Conservation (phyloP, 2,329 filamentous ascomycete genomes). For the Fusarium multiceps region DNA sequence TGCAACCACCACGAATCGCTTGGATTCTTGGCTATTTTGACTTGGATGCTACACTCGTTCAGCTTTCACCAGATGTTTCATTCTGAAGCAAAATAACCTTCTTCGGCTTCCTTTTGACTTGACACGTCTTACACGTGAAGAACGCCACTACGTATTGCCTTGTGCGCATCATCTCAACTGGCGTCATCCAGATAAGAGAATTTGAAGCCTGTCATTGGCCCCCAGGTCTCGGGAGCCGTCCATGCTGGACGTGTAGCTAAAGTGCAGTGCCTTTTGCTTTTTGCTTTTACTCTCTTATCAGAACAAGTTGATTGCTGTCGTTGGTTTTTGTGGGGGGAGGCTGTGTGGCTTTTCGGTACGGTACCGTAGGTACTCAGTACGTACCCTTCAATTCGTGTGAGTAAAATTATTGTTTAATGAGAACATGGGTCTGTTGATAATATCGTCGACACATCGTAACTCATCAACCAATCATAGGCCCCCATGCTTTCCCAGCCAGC, state of each 20-base stretch:
- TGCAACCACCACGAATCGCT: constrained; percentile 2
- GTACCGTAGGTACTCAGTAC: neutral
- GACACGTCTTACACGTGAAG: constrained; percentile 14
- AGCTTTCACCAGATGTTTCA: neutral
- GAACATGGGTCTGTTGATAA: constrained; percentile 36
- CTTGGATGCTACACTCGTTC: neutral
- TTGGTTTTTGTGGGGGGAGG: constrained; percentile 33
- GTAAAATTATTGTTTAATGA: constrained; percentile 42
- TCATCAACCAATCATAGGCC: constrained; percentile 5
- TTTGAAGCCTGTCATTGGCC: constrained; percentile 10
- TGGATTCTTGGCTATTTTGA: constrained; percentile 2
- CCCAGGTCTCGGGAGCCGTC: constrained; percentile 4
- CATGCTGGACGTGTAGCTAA: constrained; percentile 12
- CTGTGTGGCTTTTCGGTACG: constrained; percentile 6
- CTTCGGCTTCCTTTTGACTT: neutral
- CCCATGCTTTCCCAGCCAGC: neutral
- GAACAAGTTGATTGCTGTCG: constrained; percentile 11
- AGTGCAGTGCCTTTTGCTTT: constrained; percentile 8
- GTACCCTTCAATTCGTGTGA: constrained; percentile 34
- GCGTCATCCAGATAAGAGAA: constrained; percentile 32
- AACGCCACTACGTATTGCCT: constrained; percentile 2
- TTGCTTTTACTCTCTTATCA: constrained; percentile 28
- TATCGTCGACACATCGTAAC: constrained; percentile 30
- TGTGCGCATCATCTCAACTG: constrained; percentile 23
- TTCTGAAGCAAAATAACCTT: constrained; percentile 12